Conservation (phyloP, 2,329 filamentous ascomycete genomes). For the Gliomastix tumulicola region DNA sequence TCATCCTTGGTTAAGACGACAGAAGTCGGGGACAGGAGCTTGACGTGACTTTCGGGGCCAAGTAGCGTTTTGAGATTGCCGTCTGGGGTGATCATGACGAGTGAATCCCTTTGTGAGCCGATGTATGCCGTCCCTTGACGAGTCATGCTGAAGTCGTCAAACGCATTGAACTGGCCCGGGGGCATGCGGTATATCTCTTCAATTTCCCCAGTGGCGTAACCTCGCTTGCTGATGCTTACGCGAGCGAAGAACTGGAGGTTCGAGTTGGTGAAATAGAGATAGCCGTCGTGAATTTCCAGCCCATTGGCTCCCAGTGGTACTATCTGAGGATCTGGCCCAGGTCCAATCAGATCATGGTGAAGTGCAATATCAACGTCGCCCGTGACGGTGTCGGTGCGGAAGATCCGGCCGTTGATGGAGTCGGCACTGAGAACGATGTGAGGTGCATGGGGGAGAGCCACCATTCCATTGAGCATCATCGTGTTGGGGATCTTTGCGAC, state of each 20-base stretch:
- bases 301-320: slow-evolving; percentile 12
- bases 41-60: not conserved
- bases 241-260: slow-evolving; percentile 6
- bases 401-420: slow-evolving; percentile 8
- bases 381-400: slow-evolving; percentile 8
- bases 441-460: slow-evolving; percentile 6
- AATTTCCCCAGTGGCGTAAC: slow-evolving; percentile 3
- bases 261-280: slow-evolving; percentile 13
- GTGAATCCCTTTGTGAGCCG: slow-evolving; percentile 3
- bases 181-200: slow-evolving; percentile 5
- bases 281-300: slow-evolving; percentile 6
- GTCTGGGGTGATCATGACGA: slow-evolving; percentile 2
- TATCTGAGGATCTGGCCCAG: not conserved
- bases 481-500: slow-evolving; percentile 6
- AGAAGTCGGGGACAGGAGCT: slow-evolving; percentile 7
- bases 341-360: slow-evolving; percentile 6
- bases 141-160: slow-evolving; percentile 9
- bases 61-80: not conserved
- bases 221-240: slow-evolving; percentile 4
- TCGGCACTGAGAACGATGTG: slow-evolving; percentile 12
- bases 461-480: slow-evolving; percentile 13
- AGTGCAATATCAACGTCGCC: slow-evolving; percentile 8
- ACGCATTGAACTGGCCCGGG: slow-evolving; percentile 1
- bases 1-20: slow-evolving; percentile 7
- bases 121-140: slow-evolving; percentile 7